Evolutionary conservation across 805 yeast species (phyloP), one percentile per base, ranked within the genome.

Genomic region (Pichia manshurica): DNA sequence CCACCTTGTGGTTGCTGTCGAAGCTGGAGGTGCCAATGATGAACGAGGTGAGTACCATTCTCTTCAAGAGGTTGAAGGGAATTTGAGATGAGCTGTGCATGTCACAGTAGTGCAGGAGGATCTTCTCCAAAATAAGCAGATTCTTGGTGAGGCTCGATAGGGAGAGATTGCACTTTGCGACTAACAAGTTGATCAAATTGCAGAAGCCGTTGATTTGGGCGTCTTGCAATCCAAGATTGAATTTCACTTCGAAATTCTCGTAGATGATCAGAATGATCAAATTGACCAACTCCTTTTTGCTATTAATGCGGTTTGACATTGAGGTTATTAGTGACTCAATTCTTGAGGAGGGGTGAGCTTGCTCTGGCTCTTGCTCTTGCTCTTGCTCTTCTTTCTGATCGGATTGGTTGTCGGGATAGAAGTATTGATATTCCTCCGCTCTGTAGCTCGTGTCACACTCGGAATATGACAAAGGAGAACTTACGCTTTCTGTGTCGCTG

Each of bases 1-100:
- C 25, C 21, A 52, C 41, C 16, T 23, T n/a, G 36, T n/a, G 16
- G 16, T 17, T 16, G 5, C 36, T 16, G 21, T 32, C 17, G 13
- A 16, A 15, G 6, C n/a, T 10, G n/a, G 35, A 28, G 5, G 50
- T 39, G 5, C 56, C 56, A 16, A 49, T 19, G 17, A 52, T 38
- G 29, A 53, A 53, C 1, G 56, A 39, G 37, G 41, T 46, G 4
- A 55, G 42, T n/a, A 55, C 38, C 39, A 50, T 29, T 23, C 44
- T 46, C 49, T 39, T 54, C 45, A 7, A 25, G 15, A 38, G 29
- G 12, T 32, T 19, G 33, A 38, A 12, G n/a, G 42, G 8, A 29
- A 39, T 19, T 21, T 37, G n/a, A 33, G 16, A 8, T 29, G 29
- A 25, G 36, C 20, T 33, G 36, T 33, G 8, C 20, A 33, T 39